Conservation (phyloP, 2,329 filamentous ascomycete species). For the Lasiodiplodia citricola region DNA sequence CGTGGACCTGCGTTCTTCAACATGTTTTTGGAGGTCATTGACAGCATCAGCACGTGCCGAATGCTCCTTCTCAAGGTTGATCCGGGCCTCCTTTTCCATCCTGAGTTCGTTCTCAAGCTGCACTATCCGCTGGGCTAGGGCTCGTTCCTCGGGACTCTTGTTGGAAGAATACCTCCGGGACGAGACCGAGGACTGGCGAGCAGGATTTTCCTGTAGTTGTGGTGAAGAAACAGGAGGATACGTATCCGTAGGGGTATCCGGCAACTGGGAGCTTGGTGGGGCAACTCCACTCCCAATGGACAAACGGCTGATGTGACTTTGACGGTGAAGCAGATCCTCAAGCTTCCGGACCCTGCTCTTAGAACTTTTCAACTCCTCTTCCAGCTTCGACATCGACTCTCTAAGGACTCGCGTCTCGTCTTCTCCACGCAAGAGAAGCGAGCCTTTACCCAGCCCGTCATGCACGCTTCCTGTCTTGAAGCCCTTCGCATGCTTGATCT, state of each 20-base stretch:
- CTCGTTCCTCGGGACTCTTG: slow-evolving; percentile 64
- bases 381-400: slow-evolving; percentile 62
- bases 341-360: slow-evolving; percentile 91
- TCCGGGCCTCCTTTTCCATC: slow-evolving; percentile 71
- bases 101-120: slow-evolving; percentile 79
- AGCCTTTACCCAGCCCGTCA: slow-evolving; percentile 87
- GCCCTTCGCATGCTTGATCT: slow-evolving; percentile 83
- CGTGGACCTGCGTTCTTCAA: slow-evolving; percentile 87
- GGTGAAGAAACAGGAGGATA: slow-evolving; percentile 41
- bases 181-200: slow-evolving; percentile 64
- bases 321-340: slow-evolving; percentile 89
- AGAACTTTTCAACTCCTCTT: slow-evolving; percentile 75
- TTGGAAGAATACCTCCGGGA: slow-evolving; percentile 67
- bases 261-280: slow-evolving; percentile 40
- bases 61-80: slow-evolving; percentile 73
- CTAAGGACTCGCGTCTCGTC: slow-evolving; percentile 70
- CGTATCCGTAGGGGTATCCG: slow-evolving; percentile 44
- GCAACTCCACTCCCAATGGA: slow-evolving; percentile 55
- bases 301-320: slow-evolving; percentile 64
- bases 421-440: slow-evolving; percentile 82
- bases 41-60: slow-evolving; percentile 60
- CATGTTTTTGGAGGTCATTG: slow-evolving; percentile 67
- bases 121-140: slow-evolving; percentile 65
- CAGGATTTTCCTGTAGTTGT: slow-evolving; percentile 51
- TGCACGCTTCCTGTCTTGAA: slow-evolving; percentile 98